Conservation (phyloP, 257 asterid genomes). For the Ilex asprella region DNA sequence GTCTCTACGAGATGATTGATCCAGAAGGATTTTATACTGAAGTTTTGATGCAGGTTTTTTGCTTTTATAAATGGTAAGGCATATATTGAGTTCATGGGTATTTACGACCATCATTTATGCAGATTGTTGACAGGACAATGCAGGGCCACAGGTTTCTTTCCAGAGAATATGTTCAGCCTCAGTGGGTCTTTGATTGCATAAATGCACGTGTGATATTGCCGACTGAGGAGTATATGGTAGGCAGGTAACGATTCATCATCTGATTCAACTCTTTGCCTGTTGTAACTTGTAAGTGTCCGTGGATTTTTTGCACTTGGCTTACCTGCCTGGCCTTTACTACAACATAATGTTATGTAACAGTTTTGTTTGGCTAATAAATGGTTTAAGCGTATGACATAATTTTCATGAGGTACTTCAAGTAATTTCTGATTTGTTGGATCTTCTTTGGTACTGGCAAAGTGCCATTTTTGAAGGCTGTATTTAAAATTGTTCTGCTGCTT, state of each 20-base stretch:
- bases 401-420: neutral
- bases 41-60: neutral
- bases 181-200: constrained; percentile 89
- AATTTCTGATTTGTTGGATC: neutral
- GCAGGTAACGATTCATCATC: constrained; percentile 48
- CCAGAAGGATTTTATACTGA: neutral
- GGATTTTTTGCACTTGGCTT: neutral
- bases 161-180: constrained; percentile 92
- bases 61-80: too few species aligned
- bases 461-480: neutral
- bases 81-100: neutral
- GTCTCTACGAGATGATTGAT: neutral
- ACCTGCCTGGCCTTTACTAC: neutral
- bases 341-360: too few species aligned
- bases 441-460: neutral
- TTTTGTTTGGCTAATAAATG: too few species aligned
- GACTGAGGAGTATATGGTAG: constrained; percentile 62
- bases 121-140: constrained; percentile 90
- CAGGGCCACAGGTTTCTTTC: constrained; percentile 78
- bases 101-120: constrained; percentile 12
- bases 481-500: neutral
- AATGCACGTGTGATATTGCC: constrained; percentile 83
- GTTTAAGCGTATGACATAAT: too few species aligned
- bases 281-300: neutral
- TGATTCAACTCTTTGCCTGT: constrained; percentile 4